Evolutionary conservation across 805 yeast genomes (phyloP), one percentile per base, ranked within the genome.

Genomic region (Diddensiella transvaalensis): DNA sequence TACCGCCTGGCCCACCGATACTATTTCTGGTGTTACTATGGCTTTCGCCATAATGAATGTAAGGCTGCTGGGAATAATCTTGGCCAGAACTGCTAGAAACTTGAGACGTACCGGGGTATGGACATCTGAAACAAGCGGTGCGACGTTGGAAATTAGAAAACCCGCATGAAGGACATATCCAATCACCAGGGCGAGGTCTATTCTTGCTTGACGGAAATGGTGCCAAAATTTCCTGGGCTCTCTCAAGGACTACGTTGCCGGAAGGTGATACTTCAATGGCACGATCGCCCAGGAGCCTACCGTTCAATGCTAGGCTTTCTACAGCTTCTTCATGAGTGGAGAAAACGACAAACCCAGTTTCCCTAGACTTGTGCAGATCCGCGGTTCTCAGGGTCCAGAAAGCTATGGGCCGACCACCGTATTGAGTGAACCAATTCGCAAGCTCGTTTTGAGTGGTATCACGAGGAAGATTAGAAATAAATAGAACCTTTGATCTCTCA

Each of bases 131-230:
- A 67, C 97, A 90, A 1, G 95, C 95, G 2, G 95, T 85, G 66
- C 97, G 77, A 60, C 96, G 78, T 68, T 90, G 97, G 69, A 90
- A 90, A 66, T 90, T 90, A 21, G 95, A 86, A 61, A 90, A 90
- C 0, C 96, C 96, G 73, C 97, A 90, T 4, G 90, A 82, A 22
- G 96, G 96, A 66, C 97, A 90, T n/a, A 86, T 87, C 97, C 97
- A 90, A 64, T 90, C 97, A 18, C 97, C 97, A 0, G 97, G 97
- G 61, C 97, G 75, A 19, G 96, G 96, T 59, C 93, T 76, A 66
- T 90, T 89, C 56, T 87, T 85, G 30, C 82, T 77, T 24, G 84
- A 80, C 13, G 96, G 96, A 68, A 90, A 90, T 2, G 95, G 88
- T 0, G 87, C 76, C 51, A 90, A 70, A 38, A 90, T 77, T 35